Conservation (phyloP, 2,329 filamentous ascomycete genomes). For the Phaeosphaeriaceae sp. region DNA sequence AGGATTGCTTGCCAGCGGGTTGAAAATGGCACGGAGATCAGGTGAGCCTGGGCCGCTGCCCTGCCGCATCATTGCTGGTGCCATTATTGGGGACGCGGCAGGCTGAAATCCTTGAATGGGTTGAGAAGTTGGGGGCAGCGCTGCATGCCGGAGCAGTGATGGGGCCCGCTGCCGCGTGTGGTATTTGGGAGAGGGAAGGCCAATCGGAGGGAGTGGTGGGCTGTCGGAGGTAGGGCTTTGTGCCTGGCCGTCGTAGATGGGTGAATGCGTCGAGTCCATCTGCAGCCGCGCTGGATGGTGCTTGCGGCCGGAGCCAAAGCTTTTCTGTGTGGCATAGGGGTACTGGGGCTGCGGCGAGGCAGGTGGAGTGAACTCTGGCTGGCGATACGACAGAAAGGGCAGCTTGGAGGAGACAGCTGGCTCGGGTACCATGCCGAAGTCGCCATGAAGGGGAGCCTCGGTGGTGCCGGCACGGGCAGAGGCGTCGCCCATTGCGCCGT, state of each 20-base stretch:
- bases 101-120: slow-evolving; percentile 29
- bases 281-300: slow-evolving; percentile 37
- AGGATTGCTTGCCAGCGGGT: slow-evolving; percentile 45
- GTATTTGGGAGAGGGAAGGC: slow-evolving; percentile 51
- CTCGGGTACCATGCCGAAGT: slow-evolving; percentile 13
- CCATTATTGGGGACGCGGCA: slow-evolving; percentile 34
- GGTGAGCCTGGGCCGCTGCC: slow-evolving; percentile 34
- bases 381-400: slow-evolving; percentile 33
- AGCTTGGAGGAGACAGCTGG: slow-evolving; percentile 18
- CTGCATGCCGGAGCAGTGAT: slow-evolving; percentile 47
- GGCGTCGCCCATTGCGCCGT: slow-evolving; percentile 39
- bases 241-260: slow-evolving; percentile 34
- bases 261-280: slow-evolving; percentile 32
- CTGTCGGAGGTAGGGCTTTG: slow-evolving; percentile 42
- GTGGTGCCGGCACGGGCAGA: slow-evolving; percentile 24
- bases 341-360: slow-evolving; percentile 37
- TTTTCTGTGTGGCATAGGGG: slow-evolving; percentile 22
- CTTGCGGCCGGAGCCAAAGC: slow-evolving; percentile 30
- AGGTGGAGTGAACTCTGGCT: slow-evolving; percentile 43
- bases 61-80: slow-evolving; percentile 32
- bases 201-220: slow-evolving; percentile 34
- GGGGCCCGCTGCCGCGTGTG: slow-evolving; percentile 51
- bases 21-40: slow-evolving; percentile 43
- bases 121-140: slow-evolving; percentile 38
- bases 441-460: slow-evolving; percentile 14